These are phyloP conservation scores for Blastocystis hominis DNA, from an alignment of 352 stramenopile species.

Conservation along the genomic window DNA sequence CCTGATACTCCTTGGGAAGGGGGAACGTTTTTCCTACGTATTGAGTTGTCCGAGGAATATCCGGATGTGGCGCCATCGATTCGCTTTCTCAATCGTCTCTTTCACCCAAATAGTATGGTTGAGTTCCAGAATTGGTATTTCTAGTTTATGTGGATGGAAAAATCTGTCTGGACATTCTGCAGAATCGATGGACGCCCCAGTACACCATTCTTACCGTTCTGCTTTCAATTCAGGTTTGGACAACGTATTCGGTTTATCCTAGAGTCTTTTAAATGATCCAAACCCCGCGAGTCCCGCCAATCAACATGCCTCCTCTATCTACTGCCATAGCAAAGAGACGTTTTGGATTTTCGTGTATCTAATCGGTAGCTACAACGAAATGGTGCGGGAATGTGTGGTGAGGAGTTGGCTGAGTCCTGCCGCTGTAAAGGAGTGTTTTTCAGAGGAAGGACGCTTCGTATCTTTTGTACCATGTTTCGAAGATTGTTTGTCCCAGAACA, in stretches of 20 bases:
- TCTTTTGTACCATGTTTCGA: not conserved
- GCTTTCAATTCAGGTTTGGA: slow-evolving; percentile 79
- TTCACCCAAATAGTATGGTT: slow-evolving; percentile 86
- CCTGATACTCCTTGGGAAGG: slow-evolving; percentile 98
- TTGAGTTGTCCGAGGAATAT: slow-evolving; percentile 97
- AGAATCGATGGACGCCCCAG: slow-evolving; percentile 99
- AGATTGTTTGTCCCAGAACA: not conserved
- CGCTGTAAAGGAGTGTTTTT: not conserved
- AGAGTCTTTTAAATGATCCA: slow-evolving; percentile 54
- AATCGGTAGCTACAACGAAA: slow-evolving; percentile 80
- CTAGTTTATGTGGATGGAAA: slow-evolving; percentile 77
- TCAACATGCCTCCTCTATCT: slow-evolving; percentile 87
- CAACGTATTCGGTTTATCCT: not conserved
- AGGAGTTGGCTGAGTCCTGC: slow-evolving; percentile 68
- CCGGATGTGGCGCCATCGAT: slow-evolving; percentile 95
- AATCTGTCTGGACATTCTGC: slow-evolving; percentile 96
- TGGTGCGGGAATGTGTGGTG: slow-evolving; percentile 95
- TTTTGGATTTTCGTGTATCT: not conserved
- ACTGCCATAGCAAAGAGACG: slow-evolving; percentile 92
- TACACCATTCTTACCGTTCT: slow-evolving; percentile 98
- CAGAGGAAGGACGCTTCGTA: not conserved
- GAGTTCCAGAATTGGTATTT: not conserved
- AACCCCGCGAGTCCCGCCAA: slow-evolving; percentile 76
- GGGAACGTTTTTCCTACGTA: slow-evolving; percentile 66
- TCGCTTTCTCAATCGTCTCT: slow-evolving; percentile 97